phyloP scores from a whole-genome alignment of 495 filamentous ascomycete genomes.

The Podospora comata region DNA sequence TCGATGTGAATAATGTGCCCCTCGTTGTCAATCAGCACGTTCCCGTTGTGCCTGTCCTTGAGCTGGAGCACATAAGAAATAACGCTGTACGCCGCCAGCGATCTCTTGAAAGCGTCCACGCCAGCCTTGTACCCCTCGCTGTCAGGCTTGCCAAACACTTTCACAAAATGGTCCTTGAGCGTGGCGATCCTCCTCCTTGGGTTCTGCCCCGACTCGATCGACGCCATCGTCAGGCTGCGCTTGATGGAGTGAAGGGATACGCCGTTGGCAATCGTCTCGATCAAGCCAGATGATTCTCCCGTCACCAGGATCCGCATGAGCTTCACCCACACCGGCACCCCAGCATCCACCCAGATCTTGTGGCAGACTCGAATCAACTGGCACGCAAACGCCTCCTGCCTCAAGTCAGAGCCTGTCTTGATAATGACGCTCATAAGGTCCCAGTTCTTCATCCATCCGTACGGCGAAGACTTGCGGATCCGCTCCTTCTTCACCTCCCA shows the following conservation, averaged over 20 bases:
- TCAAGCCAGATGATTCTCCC: conserved; percentile 70
- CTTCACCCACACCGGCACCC: conserved; percentile 73
- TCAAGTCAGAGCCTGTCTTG: conserved; percentile 71
- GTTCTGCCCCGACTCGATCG: conserved; percentile 62
- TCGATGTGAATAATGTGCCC: conserved; percentile 80
- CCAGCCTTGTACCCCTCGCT: conserved; percentile 60
- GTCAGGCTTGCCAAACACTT: conserved; percentile 64
- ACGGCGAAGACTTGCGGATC: conserved; percentile 69
- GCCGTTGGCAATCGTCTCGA: conserved; percentile 78
- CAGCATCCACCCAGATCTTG: conserved; percentile 71
- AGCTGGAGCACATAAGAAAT: conserved; percentile 73
- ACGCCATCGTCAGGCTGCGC: conserved; percentile 66
- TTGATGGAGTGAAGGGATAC: conserved; percentile 74
- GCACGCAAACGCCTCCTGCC: conserved; percentile 76
- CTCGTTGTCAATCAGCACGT: conserved; percentile 73
- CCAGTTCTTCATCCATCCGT: conserved; percentile 78
- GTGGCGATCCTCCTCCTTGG: conserved; percentile 66
- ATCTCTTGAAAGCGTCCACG: conserved; percentile 66
- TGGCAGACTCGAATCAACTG: conserved; percentile 71
- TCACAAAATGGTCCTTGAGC: conserved; percentile 71
- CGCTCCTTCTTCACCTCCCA: conserved; percentile 74
- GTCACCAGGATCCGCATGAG: conserved; percentile 76
- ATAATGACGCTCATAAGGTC: conserved; percentile 76
- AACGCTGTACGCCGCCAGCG: conserved; percentile 70
- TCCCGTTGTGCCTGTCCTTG: conserved; percentile 79